phyloP scores from a whole-genome alignment of 1,284 basidiomycete genomes.

The Waitea zeae region DNA sequence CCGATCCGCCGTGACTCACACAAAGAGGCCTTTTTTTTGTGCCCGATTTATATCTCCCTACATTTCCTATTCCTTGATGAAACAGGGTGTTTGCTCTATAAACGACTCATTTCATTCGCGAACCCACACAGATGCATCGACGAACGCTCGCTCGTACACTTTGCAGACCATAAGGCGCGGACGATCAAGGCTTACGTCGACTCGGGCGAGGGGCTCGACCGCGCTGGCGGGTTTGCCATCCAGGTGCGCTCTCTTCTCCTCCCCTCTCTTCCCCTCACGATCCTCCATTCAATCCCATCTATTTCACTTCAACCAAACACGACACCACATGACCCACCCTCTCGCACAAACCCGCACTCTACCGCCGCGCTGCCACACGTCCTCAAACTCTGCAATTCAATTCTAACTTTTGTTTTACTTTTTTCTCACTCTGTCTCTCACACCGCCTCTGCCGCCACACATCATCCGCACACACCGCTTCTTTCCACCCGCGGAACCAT shows the following conservation, averaged over 20 bases:
- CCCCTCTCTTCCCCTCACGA: not conserved
- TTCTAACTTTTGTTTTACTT: too few species aligned
- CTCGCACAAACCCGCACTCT: not conserved
- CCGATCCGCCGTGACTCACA: too few species aligned
- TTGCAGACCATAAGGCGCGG: slow-evolving; percentile 50
- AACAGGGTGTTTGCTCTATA: too few species aligned
- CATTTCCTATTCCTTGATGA: not conserved
- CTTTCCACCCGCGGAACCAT: too few species aligned
- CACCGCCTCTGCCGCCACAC: too few species aligned
- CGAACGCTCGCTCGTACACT: slow-evolving; percentile 67
- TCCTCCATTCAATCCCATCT: slow-evolving; percentile 4
- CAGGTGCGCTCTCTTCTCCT: slow-evolving; percentile 58
- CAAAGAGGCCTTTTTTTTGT: too few species aligned
- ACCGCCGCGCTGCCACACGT: too few species aligned
- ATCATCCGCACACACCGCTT: too few species aligned
- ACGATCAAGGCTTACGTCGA: slow-evolving; percentile 77
- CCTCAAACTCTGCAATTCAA: too few species aligned
- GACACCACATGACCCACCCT: not conserved
- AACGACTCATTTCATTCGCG: too few species aligned
- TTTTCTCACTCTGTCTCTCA: too few species aligned
- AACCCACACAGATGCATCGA: slow-evolving; percentile 69
- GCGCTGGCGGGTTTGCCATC: slow-evolving; percentile 90
- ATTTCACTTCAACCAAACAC: not conserved
- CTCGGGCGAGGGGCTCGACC: slow-evolving; percentile 76
- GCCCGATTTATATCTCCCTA: too few species aligned